Base-by-base conservation (phyloP, 257 asterid species). In the Paraleonurus japonicus region DNA sequence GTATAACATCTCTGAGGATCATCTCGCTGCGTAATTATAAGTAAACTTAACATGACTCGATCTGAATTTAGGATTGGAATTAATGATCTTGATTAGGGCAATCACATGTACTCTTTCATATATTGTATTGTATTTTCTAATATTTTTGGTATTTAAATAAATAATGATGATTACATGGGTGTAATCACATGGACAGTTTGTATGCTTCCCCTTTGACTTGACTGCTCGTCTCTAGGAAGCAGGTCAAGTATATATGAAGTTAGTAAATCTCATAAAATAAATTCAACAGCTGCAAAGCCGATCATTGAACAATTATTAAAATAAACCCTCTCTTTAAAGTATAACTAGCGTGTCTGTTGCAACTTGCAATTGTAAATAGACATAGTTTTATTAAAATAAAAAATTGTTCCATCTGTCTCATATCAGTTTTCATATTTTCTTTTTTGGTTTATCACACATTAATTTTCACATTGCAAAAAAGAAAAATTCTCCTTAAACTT, bases 121-220 rank as follows among this genome's bases (percentile, higher is more conserved):
- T 35, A 35, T 35, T 35, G 9, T 32, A 32, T 20, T 17, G 58
- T 35, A 4, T 10, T 50, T 28, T 35, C 7, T 54, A 30, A 17
- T 53, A 33, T 51, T 48, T 33, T 6, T 30, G 59, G 53, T 51
- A 30, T 72, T 53, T 20, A 24, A 10, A 7, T 35, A 7, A 35
- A 35, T 35, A 35, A 15, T 22, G 27, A 74, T 75, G 32, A 67
- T 47, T 33, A 16, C 10, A 48, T 33, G 20, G 63, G 16, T 75
- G 75, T 30, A 68, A 35, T 68, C 71, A 75, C 79, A 61, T 75
- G 79, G 65, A 23, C 53, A 33, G 71, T 35, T 75, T 68, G 65
- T 23, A 19, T 58, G 57, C 17, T 74, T 23, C 68, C 39, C 61
- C 55, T 59, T 65, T 67, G 79, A 67, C 74, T 51, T 23, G 64